Evolutionary conservation across 768 basidiomycete genomes (phyloP).

Genomic region (Scleroderma bovista): DNA sequence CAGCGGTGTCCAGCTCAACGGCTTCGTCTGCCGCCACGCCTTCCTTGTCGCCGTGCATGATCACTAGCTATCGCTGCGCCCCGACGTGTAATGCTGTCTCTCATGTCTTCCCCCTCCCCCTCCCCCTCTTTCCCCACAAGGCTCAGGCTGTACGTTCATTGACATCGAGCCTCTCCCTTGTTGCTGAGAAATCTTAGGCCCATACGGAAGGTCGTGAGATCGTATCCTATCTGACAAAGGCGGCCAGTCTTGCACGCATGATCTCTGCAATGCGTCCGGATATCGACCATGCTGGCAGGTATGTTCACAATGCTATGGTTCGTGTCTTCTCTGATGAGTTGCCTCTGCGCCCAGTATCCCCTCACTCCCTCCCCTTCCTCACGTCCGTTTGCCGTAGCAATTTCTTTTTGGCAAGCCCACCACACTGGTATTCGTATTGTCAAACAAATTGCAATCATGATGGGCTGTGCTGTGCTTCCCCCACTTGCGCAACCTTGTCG

Average conservation of each 20-base stretch:
- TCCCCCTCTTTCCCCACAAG: too few species aligned
- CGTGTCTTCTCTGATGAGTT: conserved; percentile 98
- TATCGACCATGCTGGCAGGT: conserved; percentile 99
- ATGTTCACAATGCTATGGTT: conserved; percentile 97
- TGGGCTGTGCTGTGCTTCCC: conserved; percentile 98
- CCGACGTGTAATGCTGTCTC: too few species aligned
- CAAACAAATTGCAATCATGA: conserved; percentile 99
- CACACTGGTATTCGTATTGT: conserved; percentile 99
- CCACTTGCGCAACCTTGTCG: conserved; percentile 93
- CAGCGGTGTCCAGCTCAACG: too few species aligned
- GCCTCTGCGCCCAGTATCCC: conserved; percentile 98
- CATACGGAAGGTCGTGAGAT: conserved; percentile 99
- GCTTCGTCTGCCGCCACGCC: too few species aligned
- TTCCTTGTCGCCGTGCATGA: too few species aligned
- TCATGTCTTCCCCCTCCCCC: too few species aligned
- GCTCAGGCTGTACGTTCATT: conserved; percentile 98
- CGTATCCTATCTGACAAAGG: conserved; percentile 97
- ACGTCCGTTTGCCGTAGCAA: conserved; percentile 98
- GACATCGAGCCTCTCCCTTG: conserved; percentile 98
- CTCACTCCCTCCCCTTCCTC: conserved; percentile 92
- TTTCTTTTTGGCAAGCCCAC: conserved; percentile 99
- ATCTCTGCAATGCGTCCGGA: conserved; percentile 99
- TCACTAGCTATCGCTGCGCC: too few species aligned
- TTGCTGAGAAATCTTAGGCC: conserved; percentile 95
- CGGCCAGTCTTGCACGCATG: conserved; percentile 99